phyloP scores from a whole-genome alignment of 2,329 filamentous ascomycete species.

The Cladosporium sphaerospermum region DNA sequence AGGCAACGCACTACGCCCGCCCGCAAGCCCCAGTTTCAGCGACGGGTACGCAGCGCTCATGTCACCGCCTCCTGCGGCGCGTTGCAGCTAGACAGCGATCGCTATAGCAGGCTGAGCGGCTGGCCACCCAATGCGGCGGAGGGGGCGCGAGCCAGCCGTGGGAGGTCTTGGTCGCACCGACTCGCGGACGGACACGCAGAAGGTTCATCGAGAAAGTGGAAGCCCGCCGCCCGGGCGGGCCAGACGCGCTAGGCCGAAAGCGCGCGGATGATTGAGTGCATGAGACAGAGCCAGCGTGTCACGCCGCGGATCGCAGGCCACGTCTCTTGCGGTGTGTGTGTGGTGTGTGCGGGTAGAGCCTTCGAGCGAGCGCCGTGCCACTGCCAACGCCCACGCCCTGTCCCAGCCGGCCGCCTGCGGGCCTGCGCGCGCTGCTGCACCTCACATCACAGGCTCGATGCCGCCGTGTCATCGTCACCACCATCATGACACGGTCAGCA shows the following conservation, averaged over 20 bases:
- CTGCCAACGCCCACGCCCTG: too few species aligned
- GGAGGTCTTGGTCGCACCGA: slow-evolving; percentile 6
- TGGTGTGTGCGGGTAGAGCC: too few species aligned
- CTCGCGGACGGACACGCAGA: slow-evolving; percentile 7
- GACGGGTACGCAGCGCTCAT: slow-evolving; percentile 7
- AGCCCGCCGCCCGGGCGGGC: background rate
- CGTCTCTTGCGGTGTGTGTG: background rate
- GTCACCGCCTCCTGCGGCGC: slow-evolving; percentile 4
- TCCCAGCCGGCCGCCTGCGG: too few species aligned
- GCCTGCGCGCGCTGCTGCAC: background rate
- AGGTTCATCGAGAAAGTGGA: slow-evolving; percentile 11
- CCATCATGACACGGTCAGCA: too few species aligned
- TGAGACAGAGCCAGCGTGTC: slow-evolving; percentile 7
- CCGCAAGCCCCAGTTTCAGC: slow-evolving; percentile 2
- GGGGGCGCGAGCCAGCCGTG: background rate
- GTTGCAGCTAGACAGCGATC: slow-evolving; percentile 11
- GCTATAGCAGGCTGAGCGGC: slow-evolving; percentile 4
- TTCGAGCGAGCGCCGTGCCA: too few species aligned
- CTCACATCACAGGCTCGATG: slow-evolving; percentile 7
- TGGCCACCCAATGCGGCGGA: slow-evolving; percentile 1
- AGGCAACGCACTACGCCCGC: background rate
- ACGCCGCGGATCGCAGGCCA: slow-evolving; percentile 6
- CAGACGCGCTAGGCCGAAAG: slow-evolving; percentile 1
- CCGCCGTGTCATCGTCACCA: slow-evolving; percentile 5
- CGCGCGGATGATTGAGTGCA: slow-evolving; percentile 7